Evolutionary conservation across 345 rosid species (phyloP).

Genomic region (Camelina sativa): DNA sequence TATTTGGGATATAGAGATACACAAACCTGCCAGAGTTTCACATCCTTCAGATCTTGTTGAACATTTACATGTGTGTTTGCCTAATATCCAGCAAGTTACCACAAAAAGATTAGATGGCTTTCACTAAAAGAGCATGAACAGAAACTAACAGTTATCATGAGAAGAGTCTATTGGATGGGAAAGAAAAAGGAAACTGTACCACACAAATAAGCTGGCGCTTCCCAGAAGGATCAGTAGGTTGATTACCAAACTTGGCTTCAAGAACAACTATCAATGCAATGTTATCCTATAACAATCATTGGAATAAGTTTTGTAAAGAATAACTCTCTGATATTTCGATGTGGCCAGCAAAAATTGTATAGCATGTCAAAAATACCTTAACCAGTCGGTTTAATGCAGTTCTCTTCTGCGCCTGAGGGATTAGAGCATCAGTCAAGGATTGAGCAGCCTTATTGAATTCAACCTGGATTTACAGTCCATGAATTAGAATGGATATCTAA

Average conservation of each 20-base stretch:
- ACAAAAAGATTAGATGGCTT: conserved; percentile 18
- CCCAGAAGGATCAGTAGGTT: conserved; percentile 82
- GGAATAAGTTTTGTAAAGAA: conserved; percentile 29
- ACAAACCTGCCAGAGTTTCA: conserved; percentile 96
- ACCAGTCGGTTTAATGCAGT: conserved; percentile 83
- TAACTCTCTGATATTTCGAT: conserved; percentile 39
- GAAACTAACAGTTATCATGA: conserved; percentile 16
- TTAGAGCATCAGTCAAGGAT: conserved; percentile 88
- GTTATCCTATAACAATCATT: conserved; percentile 67
- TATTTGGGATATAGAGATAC: conserved; percentile 13
- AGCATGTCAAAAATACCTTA: conserved; percentile 57
- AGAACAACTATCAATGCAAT: conserved; percentile 93
- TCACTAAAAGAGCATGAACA: conserved; percentile 21
- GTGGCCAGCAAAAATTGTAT: conserved; percentile 60
- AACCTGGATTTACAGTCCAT: conserved; percentile 60
- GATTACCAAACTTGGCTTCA: conserved; percentile 93
- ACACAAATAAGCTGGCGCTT: conserved; percentile 97
- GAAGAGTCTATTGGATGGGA: neutral
- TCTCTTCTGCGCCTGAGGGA: conserved; percentile 84
- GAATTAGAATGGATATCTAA: conserved; percentile 36
- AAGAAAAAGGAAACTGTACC: conserved; percentile 51
- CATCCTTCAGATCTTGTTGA: conserved; percentile 90
- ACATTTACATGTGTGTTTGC: conserved; percentile 96
- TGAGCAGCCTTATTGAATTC: conserved; percentile 99
- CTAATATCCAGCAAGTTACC: conserved; percentile 52